phyloP scores from a whole-genome alignment of 75 land plant species.

The Larix kaempferi region DNA sequence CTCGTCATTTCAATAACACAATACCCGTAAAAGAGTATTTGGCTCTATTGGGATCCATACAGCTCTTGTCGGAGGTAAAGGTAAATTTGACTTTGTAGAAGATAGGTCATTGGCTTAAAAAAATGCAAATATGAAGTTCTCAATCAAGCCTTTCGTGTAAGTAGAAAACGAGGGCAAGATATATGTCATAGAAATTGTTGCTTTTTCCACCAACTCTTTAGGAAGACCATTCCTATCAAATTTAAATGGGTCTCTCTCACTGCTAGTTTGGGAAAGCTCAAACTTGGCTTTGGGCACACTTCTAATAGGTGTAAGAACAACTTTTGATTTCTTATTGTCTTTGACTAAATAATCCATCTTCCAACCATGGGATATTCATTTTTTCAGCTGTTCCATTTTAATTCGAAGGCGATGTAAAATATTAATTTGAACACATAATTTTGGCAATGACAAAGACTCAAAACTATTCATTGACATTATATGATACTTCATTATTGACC shows the following conservation, averaged over 20 bases:
- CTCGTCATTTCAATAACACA: slow-evolving; percentile 81
- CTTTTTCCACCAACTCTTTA: slow-evolving; percentile 62
- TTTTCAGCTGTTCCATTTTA: slow-evolving; percentile 73
- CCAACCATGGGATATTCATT: slow-evolving; percentile 57
- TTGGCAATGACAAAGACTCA: slow-evolving; percentile 43
- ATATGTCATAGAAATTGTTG: slow-evolving; percentile 45
- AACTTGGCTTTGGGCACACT: slow-evolving; percentile 45
- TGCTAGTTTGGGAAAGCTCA: slow-evolving; percentile 46
- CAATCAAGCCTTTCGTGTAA: slow-evolving; percentile 66
- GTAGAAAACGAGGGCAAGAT: slow-evolving; percentile 71
- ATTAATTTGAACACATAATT: slow-evolving; percentile 83
- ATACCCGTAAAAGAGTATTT: slow-evolving; percentile 77
- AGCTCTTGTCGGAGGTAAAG: slow-evolving; percentile 77
- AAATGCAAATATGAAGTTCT: slow-evolving; percentile 43
- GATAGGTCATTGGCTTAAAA: slow-evolving; percentile 42
- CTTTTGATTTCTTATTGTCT: slow-evolving; percentile 11
- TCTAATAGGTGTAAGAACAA: slow-evolving; percentile 20
- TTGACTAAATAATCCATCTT: slow-evolving; percentile 61
- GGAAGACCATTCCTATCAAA: slow-evolving; percentile 95
- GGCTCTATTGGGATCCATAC: slow-evolving; percentile 81
- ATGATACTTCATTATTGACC: slow-evolving; percentile 47
- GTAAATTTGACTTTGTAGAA: slow-evolving; percentile 54
- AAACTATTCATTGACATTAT: slow-evolving; percentile 51
- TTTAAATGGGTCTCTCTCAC: slow-evolving; percentile 64
- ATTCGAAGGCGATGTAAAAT: slow-evolving; percentile 65